A percentile compares a stretch with the other conserved stretches of the same genome.
Evolutionary conservation across 805 yeast species (phyloP).

Genomic region (Candida loeiensis): DNA sequence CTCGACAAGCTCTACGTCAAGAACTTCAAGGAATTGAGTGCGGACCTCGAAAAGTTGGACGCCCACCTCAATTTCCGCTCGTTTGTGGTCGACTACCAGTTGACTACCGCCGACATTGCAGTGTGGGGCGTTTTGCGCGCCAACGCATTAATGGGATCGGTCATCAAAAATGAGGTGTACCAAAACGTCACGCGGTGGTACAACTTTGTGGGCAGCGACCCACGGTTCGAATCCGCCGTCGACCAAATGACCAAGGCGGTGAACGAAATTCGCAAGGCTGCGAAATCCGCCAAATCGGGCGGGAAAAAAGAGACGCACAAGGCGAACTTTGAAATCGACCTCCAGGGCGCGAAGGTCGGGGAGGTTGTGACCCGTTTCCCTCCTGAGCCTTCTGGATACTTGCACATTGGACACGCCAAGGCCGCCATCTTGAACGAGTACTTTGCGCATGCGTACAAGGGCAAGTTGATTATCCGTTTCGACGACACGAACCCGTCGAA

Average conservation of each 20-base stretch:
- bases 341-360: slow-evolving; percentile 88
- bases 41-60: slow-evolving; percentile 76
- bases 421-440: slow-evolving; percentile 96
- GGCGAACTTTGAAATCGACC: slow-evolving; percentile 92
- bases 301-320: slow-evolving; percentile 79
- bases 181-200: slow-evolving; percentile 93
- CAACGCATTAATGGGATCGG: slow-evolving; percentile 88
- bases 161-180: slow-evolving; percentile 79
- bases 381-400: slow-evolving; percentile 98
- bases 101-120: slow-evolving; percentile 77
- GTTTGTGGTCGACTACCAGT: slow-evolving; percentile 63
- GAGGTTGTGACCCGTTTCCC: slow-evolving; percentile 98
- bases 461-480: slow-evolving; percentile 93
- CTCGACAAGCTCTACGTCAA: slow-evolving; percentile 66
- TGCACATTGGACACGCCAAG: slow-evolving; percentile 98
- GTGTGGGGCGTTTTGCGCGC: slow-evolving; percentile 94
- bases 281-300: slow-evolving; percentile 41
- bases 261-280: slow-evolving; percentile 67
- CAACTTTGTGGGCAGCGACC: slow-evolving; percentile 64
- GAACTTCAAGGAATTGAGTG: slow-evolving; percentile 83
- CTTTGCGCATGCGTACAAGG: slow-evolving; percentile 93
- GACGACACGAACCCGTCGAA: slow-evolving; percentile 98
- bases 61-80: slow-evolving; percentile 82
- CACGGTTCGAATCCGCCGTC: slow-evolving; percentile 65
- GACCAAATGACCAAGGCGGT: slow-evolving; percentile 65